phyloP scores from a whole-genome alignment of 768 basidiomycete genomes.

The Trametes cingulata region DNA sequence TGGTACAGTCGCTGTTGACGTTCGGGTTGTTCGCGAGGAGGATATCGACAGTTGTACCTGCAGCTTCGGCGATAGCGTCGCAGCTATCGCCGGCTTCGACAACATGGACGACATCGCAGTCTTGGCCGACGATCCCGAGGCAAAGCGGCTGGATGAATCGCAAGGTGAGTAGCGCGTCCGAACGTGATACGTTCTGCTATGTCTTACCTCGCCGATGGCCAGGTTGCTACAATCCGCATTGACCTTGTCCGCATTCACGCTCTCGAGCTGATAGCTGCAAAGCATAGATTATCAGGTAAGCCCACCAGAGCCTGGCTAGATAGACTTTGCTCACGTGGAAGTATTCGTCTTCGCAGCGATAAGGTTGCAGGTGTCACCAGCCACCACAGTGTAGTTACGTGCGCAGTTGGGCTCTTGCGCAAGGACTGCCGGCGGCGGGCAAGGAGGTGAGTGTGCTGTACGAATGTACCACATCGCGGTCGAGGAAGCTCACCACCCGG shows the following conservation, averaged over 20 bases:
- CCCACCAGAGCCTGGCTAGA: no score
- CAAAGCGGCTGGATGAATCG: constrained; percentile 43
- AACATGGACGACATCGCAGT: constrained; percentile 55
- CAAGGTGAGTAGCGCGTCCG: background rate
- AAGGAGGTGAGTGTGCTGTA: no score
- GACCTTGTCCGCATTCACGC: constrained; percentile 49
- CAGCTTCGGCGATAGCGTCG: constrained; percentile 38
- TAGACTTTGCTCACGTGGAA: constrained; percentile 42
- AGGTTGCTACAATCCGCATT: constrained; percentile 60
- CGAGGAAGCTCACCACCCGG: background rate
- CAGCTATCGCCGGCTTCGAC: constrained; percentile 54
- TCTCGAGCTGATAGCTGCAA: constrained; percentile 58
- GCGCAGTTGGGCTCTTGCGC: constrained; percentile 40
- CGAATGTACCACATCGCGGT: no score
- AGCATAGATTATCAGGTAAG: no score
- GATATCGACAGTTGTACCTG: constrained; percentile 46
- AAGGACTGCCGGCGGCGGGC: constrained; percentile 46
- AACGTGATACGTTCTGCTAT: background rate
- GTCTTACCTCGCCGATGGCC: constrained; percentile 45
- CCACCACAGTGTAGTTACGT: constrained; percentile 51
- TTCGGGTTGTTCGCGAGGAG: constrained; percentile 68
- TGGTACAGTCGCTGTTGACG: constrained; percentile 49
- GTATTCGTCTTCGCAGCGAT: constrained; percentile 48
- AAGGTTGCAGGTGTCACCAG: constrained; percentile 56
- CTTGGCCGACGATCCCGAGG: constrained; percentile 55